Conservation (phyloP, 108 stramenopile species). For the Skeletonema costatum region DNA sequence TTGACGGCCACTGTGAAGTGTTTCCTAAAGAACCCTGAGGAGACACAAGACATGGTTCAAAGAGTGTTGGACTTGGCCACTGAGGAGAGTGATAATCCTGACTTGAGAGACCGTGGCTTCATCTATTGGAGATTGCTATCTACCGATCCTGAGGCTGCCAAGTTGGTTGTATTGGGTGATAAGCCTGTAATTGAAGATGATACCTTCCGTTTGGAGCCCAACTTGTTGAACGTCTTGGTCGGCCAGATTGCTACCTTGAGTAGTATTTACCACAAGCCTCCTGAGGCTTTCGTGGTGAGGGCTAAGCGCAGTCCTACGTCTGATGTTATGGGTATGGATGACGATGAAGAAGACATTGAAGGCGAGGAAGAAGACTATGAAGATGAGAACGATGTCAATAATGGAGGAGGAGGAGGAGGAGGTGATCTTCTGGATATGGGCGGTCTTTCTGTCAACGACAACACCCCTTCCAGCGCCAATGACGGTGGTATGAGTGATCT, state of each 20-base stretch:
- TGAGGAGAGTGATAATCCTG: constrained; percentile 98
- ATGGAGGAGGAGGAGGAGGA: constrained; percentile 52
- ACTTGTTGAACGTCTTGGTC: constrained; percentile 90
- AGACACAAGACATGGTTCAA: constrained; percentile 98
- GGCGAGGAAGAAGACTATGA: constrained; percentile 77
- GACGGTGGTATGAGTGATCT: constrained; percentile 28
- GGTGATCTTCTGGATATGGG: constrained; percentile 91
- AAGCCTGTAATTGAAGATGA: constrained; percentile 99
- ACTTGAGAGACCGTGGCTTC: constrained; percentile 98
- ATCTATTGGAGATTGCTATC: constrained; percentile 98
- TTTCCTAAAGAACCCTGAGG: constrained; percentile 97
- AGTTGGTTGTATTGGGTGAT: constrained; percentile 96
- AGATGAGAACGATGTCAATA: constrained; percentile 49
- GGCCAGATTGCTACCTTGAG: constrained; percentile 94
- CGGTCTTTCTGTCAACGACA: constrained; percentile 56
- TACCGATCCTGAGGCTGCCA: constrained; percentile 98
- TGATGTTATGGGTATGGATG: constrained; percentile 55
- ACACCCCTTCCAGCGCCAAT: constrained; percentile 16
- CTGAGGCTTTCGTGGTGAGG: constrained; percentile 96
- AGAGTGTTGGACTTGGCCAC: constrained; percentile 96
- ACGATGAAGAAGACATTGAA: constrained; percentile 76
- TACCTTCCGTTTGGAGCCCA: constrained; percentile 93
- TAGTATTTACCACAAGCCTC: constrained; percentile 98
- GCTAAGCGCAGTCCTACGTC: constrained; percentile 46
- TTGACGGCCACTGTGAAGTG: constrained; percentile 99